Conservation (phyloP, 2,329 filamentous ascomycete species). For the Lasiodiplodia sp. region DNA sequence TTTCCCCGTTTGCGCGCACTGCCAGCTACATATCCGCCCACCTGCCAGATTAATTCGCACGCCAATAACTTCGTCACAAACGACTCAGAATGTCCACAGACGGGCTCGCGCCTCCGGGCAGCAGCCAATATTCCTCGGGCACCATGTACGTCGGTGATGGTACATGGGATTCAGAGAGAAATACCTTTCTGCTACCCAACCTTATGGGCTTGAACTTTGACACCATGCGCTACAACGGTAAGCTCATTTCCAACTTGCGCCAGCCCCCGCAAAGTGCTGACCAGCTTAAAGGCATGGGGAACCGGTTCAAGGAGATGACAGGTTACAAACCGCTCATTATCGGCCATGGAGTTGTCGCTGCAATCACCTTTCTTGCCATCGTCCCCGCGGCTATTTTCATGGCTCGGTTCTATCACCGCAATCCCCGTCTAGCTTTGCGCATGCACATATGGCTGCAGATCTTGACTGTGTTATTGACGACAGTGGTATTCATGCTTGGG, state of each 20-base stretch:
- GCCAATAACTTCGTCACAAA: neutral
- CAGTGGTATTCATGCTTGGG: conserved; percentile 76
- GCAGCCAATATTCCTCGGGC: conserved; percentile 74
- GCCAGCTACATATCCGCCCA: neutral
- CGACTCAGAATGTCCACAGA: conserved; percentile 61
- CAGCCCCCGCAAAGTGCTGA: neutral
- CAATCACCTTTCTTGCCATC: conserved; percentile 76
- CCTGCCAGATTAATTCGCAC: neutral
- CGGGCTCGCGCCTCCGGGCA: conserved; percentile 71
- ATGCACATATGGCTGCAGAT: conserved; percentile 79
- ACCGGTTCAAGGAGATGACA: conserved; percentile 72
- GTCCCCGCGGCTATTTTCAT: conserved; percentile 77
- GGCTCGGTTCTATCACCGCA: conserved; percentile 72
- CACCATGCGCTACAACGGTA: conserved; percentile 86
- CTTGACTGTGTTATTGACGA: conserved; percentile 70
- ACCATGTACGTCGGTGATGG: conserved; percentile 82
- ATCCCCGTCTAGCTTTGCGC: conserved; percentile 67
- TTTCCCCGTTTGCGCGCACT: conserved; percentile 6
- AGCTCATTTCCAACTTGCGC: conserved; percentile 4
- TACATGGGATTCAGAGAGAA: conserved; percentile 80
- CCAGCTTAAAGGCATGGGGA: conserved; percentile 74
- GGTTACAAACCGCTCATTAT: conserved; percentile 75
- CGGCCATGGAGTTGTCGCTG: conserved; percentile 75
- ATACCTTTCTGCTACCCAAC: conserved; percentile 80
- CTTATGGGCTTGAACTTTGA: conserved; percentile 78